Base-by-base conservation (phyloP, 164 flowering plant species). In the Stephania japonica region DNA sequence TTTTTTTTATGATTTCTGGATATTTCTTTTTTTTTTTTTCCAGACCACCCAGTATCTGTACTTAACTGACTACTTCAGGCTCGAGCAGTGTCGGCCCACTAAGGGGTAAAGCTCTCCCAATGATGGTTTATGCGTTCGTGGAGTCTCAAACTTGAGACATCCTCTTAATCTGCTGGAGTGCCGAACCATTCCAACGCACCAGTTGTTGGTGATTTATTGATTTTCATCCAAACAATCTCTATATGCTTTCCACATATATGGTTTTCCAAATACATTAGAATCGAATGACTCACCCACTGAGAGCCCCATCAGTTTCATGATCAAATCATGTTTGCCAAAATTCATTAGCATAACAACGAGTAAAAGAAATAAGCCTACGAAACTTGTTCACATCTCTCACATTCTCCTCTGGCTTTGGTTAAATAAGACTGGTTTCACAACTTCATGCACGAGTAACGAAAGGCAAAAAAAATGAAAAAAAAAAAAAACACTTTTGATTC, bases 291-390 rank as follows among this genome's bases (percentile, higher is more conserved):
- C 25, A 3, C 7, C n/a, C n/a, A 59, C 6, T n/a, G 64, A 24
- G n/a, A n/a, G n/a, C 64, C 64, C 25, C 64, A 59, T 59, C n/a
- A 59, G 24, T 24, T n/a, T 59, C 53, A 59, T 59, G 64, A 59
- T 59, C n/a, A 18, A 19, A 10, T 19, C 4, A 24, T 59, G 19
- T 59, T 32, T 32, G 6, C 8, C 23, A 59, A 16, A 59, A 59
- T n/a, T 5, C n/a, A 59, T 59, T 59, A n/a, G 24, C 64, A 59
- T 59, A 59, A 59, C 9, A 59, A 24, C 25, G 21, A 7, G 9
- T 47, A 16, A 47, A 47, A 9, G 16, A 56, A 19, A 14, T 1
- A 16, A 59, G 23, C 64, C 24, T 1, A 5, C n/a, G 19, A 7
- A 59, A 59, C 64, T 59, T 59, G 24, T 19, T 9, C 64, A n/a